Conservation (phyloP, 2,329 filamentous ascomycete species). For the Gnomoniopsis sp. region DNA sequence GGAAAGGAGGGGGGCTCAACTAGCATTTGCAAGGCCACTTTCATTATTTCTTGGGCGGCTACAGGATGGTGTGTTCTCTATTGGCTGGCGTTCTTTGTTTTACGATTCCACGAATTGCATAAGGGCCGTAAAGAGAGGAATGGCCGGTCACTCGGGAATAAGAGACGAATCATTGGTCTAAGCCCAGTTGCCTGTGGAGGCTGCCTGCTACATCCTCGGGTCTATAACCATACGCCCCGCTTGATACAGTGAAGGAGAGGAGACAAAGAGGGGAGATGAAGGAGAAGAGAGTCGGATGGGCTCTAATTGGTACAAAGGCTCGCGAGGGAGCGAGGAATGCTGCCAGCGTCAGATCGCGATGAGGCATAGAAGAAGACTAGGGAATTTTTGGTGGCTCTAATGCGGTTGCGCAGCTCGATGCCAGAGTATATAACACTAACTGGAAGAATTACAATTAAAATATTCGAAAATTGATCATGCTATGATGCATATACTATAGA, state of each 20-base stretch:
- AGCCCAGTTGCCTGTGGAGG: background rate
- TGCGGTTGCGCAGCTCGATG: background rate
- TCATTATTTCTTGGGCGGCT: background rate
- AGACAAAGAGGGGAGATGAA: no score
- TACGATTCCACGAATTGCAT: slow-evolving; percentile 4
- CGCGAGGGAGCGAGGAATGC: background rate
- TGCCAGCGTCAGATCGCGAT: background rate
- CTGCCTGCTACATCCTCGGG: no score
- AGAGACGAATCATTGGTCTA: background rate
- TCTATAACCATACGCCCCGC: no score
- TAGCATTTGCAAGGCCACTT: background rate
- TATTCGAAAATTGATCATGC: background rate
- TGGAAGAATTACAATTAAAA: background rate
- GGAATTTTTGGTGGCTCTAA: background rate
- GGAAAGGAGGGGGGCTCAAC: background rate
- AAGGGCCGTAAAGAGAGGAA: background rate
- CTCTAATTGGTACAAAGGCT: background rate
- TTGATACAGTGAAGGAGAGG: no score
- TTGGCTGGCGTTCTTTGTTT: slow-evolving; percentile 3
- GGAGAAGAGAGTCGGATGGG: background rate
- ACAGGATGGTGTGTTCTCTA: background rate
- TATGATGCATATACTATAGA: background rate
- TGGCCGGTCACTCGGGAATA: background rate
- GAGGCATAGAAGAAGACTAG: background rate
- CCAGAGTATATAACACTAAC: background rate